Base-by-base conservation (phyloP, 352 stramenopile species). In the Phytophthora sp. region DNA sequence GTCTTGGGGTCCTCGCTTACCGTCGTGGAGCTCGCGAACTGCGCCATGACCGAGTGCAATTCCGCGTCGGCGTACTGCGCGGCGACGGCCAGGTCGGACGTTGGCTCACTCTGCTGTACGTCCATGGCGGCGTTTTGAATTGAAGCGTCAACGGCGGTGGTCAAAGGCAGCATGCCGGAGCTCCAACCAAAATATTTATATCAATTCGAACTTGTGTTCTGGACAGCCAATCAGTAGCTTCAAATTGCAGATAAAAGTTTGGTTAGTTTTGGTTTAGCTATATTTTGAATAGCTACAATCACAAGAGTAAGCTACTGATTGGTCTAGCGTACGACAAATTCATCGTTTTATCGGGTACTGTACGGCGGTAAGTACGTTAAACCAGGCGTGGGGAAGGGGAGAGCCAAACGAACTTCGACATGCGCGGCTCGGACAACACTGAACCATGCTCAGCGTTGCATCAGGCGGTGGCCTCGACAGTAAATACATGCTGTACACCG, bases 41-140 rank as follows among this genome's bases (percentile, higher is more conserved):
- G 73, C 26, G 66, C 63, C 16, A 71, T 72, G 6, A 88, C 73
- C 0, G 74, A 80, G 27, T 76, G 70, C 26, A 90, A 66, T 63
- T 90, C 79, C 11, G 71, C 56, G 27, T 84, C 74, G 2, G 81
- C 81, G 55, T 90, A 80, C 24, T 87, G 67, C 23, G 81, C 79
- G 7, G 76, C 81, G 18, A 90, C 55, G 11, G 73, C 77, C 18
- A 90, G 56, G 62, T 90, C 81, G 18, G 77, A 85, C 8, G 74
- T 46, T 7, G 63, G 41, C 30, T 42, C 44, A 8, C 27, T 41
- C 44, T 56, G 36, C 24, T 38, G 36, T 39, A 45, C 54, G 21
- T 72, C 27, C 68, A 72, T 71, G 38, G 15, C 20, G 12, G n/a
- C 13, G 33, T 12, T 49, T 6, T 2, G 16, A n/a, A 18, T 53